These are phyloP conservation scores for Aeschynomene evenia DNA, from an alignment of 306 rosid species.

Conservation along the genomic window DNA sequence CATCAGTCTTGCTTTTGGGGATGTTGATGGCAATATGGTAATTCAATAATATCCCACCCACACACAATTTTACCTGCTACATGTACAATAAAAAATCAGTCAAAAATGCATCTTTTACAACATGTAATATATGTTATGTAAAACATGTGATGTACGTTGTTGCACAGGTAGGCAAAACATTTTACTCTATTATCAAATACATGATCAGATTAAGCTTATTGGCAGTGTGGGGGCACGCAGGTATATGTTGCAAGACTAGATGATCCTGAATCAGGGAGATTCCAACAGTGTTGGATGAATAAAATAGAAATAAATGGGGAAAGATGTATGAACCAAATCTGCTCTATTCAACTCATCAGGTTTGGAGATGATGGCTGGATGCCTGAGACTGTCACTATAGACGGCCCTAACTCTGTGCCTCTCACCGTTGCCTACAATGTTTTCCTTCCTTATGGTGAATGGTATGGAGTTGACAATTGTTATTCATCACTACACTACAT, in stretches of 20 bases:
- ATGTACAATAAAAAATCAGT: no score
- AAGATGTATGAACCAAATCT: slow-evolving; percentile 49
- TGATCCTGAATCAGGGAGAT: slow-evolving; percentile 42
- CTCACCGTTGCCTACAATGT: slow-evolving; percentile 36
- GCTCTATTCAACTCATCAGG: slow-evolving; percentile 51
- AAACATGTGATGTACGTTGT: no score
- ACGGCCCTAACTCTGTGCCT: slow-evolving; percentile 32
- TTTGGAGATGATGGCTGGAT: slow-evolving; percentile 69
- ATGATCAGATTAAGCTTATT: no score
- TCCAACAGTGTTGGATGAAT: slow-evolving; percentile 48
- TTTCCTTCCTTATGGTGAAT: slow-evolving; percentile 38
- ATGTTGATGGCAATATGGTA: slow-evolving; percentile 63
- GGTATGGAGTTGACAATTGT: slow-evolving; percentile 54
- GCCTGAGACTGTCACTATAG: slow-evolving; percentile 46
- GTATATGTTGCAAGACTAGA: slow-evolving; percentile 55
- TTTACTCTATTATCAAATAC: no score
- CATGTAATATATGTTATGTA: no score
- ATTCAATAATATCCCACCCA: no score
- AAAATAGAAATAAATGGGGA: slow-evolving; percentile 42
- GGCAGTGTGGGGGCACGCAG: no score
- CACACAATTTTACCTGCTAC: no score
- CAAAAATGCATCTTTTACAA: no score
- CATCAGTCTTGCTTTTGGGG: slow-evolving; percentile 61
- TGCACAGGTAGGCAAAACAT: no score
- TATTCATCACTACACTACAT: no score